These are phyloP conservation scores for Suillus discolor DNA, from an alignment of 768 basidiomycete species.

Conservation along the genomic window DNA sequence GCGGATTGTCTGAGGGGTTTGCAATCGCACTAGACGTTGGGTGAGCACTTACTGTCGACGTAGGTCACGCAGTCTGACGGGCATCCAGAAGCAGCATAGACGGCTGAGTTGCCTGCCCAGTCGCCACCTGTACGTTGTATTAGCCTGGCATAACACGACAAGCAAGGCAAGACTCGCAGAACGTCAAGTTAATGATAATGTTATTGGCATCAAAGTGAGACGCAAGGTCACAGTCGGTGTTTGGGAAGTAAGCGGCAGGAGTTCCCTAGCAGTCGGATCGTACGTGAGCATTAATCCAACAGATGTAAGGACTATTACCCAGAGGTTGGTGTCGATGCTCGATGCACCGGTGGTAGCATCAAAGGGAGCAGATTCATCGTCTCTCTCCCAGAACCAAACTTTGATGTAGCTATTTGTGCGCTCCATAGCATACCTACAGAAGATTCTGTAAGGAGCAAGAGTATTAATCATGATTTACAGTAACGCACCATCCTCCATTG, in stretches of 20 bases:
- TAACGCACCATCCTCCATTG: conserved; percentile 42
- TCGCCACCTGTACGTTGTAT: conserved; percentile 25
- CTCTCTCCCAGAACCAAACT: conserved; percentile 45
- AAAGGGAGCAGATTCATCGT: conserved; percentile 31
- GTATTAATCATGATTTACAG: neutral
- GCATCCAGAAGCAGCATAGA: conserved; percentile 33
- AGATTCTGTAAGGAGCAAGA: neutral
- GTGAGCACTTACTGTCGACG: conserved; percentile 25
- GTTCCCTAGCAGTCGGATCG: conserved; percentile 24
- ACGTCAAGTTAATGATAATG: conserved; percentile 37
- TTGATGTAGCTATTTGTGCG: conserved; percentile 37
- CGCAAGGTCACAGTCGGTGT: conserved; percentile 42
- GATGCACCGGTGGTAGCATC: conserved; percentile 30
- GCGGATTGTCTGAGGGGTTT: neutral
- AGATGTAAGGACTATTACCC: conserved; percentile 18
- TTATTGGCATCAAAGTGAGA: conserved; percentile 36
- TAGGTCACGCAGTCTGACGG: conserved; percentile 35
- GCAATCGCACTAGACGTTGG: neutral
- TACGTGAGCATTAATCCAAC: neutral
- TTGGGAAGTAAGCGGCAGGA: conserved; percentile 39
- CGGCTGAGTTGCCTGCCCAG: conserved; percentile 29
- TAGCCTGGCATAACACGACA: neutral
- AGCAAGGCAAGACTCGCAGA: conserved; percentile 25
- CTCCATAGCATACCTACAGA: conserved; percentile 41
- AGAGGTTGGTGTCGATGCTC: conserved; percentile 23